phyloP scores from a whole-genome alignment of 768 basidiomycete species.

The Clitopilus passeckerianus region DNA sequence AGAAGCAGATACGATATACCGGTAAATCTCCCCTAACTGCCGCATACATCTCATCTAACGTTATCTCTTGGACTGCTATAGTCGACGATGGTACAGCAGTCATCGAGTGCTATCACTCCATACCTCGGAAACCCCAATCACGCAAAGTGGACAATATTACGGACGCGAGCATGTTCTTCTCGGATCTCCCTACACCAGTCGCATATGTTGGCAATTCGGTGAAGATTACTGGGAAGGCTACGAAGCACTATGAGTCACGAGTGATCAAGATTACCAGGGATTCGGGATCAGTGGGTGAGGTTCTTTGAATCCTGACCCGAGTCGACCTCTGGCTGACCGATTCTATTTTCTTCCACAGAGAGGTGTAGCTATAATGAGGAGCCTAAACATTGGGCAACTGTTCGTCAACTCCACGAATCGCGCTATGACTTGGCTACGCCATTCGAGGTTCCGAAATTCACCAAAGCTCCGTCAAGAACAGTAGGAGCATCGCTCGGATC shows the following conservation, averaged over 20 bases:
- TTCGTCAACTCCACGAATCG: constrained; percentile 46
- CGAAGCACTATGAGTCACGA: constrained; percentile 32
- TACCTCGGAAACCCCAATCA: constrained; percentile 17
- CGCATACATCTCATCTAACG: not conserved
- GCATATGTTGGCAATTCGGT: constrained; percentile 43
- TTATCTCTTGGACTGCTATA: constrained; percentile 15
- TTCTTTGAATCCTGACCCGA: not conserved
- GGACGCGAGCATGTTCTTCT: constrained; percentile 3
- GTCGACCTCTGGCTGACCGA: not conserved
- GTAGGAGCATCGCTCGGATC: not conserved
- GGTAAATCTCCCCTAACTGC: constrained; percentile 28
- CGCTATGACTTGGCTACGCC: constrained; percentile 44
- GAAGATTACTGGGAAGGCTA: constrained; percentile 41
- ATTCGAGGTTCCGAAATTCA: constrained; percentile 41
- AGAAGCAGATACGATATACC: constrained; percentile 55
- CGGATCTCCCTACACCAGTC: constrained; percentile 21
- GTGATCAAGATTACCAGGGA: constrained; percentile 36
- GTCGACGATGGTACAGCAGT: constrained; percentile 78
- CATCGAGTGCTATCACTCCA: constrained; percentile 58
- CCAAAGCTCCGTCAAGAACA: constrained; percentile 9
- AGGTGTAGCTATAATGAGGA: constrained; percentile 53
- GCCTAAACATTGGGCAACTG: constrained; percentile 48
- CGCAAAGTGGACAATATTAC: constrained; percentile 7
- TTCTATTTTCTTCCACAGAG: constrained; percentile 21
- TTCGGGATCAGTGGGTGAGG: constrained; percentile 37